Conservation (phyloP, 2,329 filamentous ascomycete genomes). For the Ceratocystis diversiconidia region DNA sequence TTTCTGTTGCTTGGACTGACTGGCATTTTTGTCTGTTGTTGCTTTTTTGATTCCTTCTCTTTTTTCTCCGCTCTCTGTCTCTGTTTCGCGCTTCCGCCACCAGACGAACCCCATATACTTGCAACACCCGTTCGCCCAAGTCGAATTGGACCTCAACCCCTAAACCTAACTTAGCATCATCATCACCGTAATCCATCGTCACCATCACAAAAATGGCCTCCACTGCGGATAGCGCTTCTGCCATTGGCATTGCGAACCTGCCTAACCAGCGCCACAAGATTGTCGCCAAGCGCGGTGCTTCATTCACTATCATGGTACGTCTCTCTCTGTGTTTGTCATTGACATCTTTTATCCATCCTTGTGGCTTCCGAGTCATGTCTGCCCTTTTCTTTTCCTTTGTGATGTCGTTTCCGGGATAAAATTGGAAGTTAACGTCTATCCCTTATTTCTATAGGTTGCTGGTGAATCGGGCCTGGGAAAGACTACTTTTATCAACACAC, state of each 20-base stretch:
- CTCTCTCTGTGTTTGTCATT: background rate
- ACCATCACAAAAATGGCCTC: constrained; percentile 37
- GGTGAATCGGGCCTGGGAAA: constrained; percentile 97
- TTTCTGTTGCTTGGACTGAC: constrained; percentile 1
- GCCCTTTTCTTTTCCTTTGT: background rate
- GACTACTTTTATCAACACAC: constrained; percentile 99
- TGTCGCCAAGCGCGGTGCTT: constrained; percentile 73
- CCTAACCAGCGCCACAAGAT: constrained; percentile 65
- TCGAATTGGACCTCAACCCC: background rate
- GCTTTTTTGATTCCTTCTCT: constrained; percentile 12
- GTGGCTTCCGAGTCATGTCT: background rate
- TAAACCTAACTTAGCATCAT: background rate
- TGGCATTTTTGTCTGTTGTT: constrained; percentile 7
- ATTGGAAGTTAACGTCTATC: too few species aligned
- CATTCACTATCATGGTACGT: constrained; percentile 96
- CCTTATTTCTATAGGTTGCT: constrained; percentile 52
- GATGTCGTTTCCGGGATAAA: background rate
- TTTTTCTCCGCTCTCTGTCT: constrained; percentile 6
- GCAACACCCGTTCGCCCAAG: background rate
- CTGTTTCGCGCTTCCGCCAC: constrained; percentile 17
- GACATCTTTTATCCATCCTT: background rate
- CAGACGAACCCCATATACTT: constrained; percentile 1
- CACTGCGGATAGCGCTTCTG: constrained; percentile 46
- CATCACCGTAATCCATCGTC: constrained; percentile 1
- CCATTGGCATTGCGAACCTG: constrained; percentile 61